A percentile compares a stretch with the other conserved stretches of the same genome.
phyloP scores from a whole-genome alignment of 305 asterid genomes.

The Solanum hybrid region DNA sequence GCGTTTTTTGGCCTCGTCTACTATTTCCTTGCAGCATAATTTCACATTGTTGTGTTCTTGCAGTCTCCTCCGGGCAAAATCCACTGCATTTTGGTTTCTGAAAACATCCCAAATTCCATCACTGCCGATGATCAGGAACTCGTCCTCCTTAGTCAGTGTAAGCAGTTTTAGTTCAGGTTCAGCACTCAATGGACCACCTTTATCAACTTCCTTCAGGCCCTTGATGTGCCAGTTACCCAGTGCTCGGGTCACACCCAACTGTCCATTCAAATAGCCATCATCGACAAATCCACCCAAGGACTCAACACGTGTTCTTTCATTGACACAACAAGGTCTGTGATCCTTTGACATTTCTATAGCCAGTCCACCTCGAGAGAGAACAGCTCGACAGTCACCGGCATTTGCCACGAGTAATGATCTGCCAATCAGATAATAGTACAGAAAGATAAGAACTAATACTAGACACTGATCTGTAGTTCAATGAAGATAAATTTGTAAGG shows the following conservation, averaged over 20 bases:
- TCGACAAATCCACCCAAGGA: conserved; percentile 71
- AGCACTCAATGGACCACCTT: conserved; percentile 73
- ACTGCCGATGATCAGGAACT: conserved; percentile 75
- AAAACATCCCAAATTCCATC: conserved; percentile 90
- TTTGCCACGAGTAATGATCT: conserved; percentile 90
- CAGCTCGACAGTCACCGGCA: conserved; percentile 87
- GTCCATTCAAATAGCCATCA: conserved; percentile 67
- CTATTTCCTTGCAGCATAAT: conserved; percentile 67
- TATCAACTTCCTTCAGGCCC: conserved; percentile 57
- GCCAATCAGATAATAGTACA: conserved; percentile 3
- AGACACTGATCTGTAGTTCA: background rate
- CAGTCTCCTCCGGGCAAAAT: conserved; percentile 60
- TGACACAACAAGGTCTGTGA: conserved; percentile 59
- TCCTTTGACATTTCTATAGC: conserved; percentile 84
- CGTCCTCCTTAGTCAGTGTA: conserved; percentile 71
- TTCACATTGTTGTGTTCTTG: conserved; percentile 71
- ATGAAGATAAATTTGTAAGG: background rate
- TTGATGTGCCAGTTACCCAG: conserved; percentile 83
- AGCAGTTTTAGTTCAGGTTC: conserved; percentile 73
- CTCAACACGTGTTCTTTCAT: conserved; percentile 59
- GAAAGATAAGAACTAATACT: background rate
- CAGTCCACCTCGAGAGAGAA: conserved; percentile 57
- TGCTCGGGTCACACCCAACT: conserved; percentile 73
- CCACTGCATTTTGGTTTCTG: conserved; percentile 79
- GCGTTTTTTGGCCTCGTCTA: conserved; percentile 68